These are phyloP conservation scores for Penicillium paradoxum DNA, from an alignment of 495 filamentous ascomycete species.

Conservation along the genomic window DNA sequence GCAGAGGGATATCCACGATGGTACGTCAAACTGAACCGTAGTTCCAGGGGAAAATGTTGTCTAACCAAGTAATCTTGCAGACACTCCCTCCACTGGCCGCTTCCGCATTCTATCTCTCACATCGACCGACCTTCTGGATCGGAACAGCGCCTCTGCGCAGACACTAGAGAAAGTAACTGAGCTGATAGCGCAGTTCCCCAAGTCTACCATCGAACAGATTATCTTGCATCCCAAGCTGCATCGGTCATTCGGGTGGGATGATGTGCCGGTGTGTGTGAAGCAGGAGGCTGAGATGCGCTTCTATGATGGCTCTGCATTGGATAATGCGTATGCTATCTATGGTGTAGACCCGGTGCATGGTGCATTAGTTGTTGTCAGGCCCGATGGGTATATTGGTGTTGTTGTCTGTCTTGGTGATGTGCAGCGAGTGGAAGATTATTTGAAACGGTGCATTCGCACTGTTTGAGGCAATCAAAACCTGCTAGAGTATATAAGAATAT, in stretches of 20 bases:
- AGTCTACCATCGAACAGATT: constrained; percentile 53
- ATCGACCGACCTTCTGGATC: constrained; percentile 25
- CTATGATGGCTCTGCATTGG: constrained; percentile 60
- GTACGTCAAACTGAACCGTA: constrained; percentile 12
- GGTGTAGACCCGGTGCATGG: constrained; percentile 56
- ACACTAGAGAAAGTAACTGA: constrained; percentile 14
- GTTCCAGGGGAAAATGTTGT: background rate
- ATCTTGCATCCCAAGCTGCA: constrained; percentile 52
- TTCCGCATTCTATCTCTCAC: constrained; percentile 40
- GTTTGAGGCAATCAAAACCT: background rate
- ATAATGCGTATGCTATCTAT: constrained; percentile 58
- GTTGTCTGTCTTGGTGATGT: constrained; percentile 5
- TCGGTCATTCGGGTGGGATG: constrained; percentile 45
- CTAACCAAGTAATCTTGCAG: constrained; percentile 1
- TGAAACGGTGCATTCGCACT: background rate
- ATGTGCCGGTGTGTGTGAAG: constrained; percentile 53
- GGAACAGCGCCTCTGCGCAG: constrained; percentile 19
- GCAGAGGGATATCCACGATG: constrained; percentile 41
- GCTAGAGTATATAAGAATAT: too few species aligned
- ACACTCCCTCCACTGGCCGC: constrained; percentile 37
- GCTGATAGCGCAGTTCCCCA: constrained; percentile 32
- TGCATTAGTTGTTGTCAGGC: constrained; percentile 55
- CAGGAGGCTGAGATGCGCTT: constrained; percentile 50
- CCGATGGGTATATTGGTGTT: constrained; percentile 62
- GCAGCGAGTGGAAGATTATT: constrained; percentile 3